phyloP scores from a whole-genome alignment of 1,139 yeast genomes.

The Saccharomyces pastorianus region DNA sequence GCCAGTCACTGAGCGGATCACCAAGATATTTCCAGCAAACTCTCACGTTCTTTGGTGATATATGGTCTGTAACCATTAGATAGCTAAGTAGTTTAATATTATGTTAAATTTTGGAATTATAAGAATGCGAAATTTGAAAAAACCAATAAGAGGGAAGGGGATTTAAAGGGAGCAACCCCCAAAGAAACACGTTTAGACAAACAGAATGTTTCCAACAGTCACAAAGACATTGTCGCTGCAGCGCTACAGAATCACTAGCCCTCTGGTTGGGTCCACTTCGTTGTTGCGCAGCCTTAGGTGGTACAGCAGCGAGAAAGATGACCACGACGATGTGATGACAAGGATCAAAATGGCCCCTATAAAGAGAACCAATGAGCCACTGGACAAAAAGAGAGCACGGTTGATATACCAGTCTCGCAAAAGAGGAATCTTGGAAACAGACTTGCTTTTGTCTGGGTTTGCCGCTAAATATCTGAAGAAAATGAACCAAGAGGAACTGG shows the following conservation, averaged over 20 bases:
- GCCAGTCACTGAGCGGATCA: constrained; percentile 20
- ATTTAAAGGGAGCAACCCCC: background rate
- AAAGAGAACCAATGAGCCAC: constrained; percentile 64
- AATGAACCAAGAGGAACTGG: constrained; percentile 60
- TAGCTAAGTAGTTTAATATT: background rate
- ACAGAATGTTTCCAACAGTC: background rate
- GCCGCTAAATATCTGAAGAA: constrained; percentile 62
- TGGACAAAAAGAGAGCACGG: constrained; percentile 74
- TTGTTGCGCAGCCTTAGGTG: background rate
- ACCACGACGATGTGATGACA: constrained; percentile 19
- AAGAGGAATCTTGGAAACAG: constrained; percentile 92
- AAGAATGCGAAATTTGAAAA: background rate
- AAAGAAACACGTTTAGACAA: background rate
- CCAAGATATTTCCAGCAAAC: constrained; percentile 24
- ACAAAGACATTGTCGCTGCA: background rate
- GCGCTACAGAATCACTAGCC: background rate
- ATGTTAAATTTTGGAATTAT: constrained; percentile 2
- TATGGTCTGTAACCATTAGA: too few relatives aligned
- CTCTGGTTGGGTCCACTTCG: background rate
- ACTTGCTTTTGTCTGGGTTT: constrained; percentile 73
- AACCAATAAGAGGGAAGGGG: background rate
- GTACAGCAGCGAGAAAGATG: constrained; percentile 1
- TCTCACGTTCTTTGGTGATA: constrained; percentile 26
- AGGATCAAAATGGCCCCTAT: constrained; percentile 63
- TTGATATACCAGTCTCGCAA: constrained; percentile 86